Evolutionary conservation across 257 asterid species (phyloP).

Genomic region (Penstemon eatonii): DNA sequence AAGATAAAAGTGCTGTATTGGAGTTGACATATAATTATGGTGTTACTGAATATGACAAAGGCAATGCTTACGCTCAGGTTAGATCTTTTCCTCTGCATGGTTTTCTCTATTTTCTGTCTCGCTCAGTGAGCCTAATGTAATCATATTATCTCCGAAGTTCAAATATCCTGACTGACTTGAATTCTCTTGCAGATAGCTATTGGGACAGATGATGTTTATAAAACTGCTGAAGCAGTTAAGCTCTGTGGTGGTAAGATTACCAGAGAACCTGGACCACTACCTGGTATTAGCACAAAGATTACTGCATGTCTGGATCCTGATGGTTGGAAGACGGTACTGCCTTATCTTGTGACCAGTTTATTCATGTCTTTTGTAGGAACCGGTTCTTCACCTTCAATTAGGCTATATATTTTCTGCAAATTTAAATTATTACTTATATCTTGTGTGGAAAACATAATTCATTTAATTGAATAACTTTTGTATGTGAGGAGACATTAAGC

Average conservation of each 20-base stretch:
- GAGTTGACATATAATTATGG: conserved; percentile 72
- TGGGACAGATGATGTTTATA: conserved; percentile 93
- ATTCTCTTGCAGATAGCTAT: conserved; percentile 72
- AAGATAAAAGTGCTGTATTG: conserved; percentile 56
- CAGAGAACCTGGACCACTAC: conserved; percentile 92
- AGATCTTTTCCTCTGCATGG: conserved; percentile 14
- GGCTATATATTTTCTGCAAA: background rate
- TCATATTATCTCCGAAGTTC: conserved; percentile 22
- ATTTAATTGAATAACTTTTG: no score
- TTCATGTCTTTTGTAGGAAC: background rate
- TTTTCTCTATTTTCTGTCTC: conserved; percentile 15
- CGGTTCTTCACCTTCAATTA: no score
- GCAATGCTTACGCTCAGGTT: conserved; percentile 75
- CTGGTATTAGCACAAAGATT: conserved; percentile 91
- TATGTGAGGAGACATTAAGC: no score
- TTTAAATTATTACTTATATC: no score
- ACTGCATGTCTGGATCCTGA: conserved; percentile 96
- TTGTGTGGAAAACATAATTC: no score
- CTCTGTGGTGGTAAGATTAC: conserved; percentile 76
- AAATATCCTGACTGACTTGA: conserved; percentile 17
- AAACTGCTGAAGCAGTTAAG: conserved; percentile 83
- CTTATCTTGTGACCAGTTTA: conserved; percentile 22
- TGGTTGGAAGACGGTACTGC: conserved; percentile 92
- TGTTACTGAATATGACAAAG: conserved; percentile 58
- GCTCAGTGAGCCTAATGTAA: background rate